These are phyloP conservation scores for Alternaria sp. DNA, from an alignment of 2,329 filamentous ascomycete species.

Conservation along the genomic window DNA sequence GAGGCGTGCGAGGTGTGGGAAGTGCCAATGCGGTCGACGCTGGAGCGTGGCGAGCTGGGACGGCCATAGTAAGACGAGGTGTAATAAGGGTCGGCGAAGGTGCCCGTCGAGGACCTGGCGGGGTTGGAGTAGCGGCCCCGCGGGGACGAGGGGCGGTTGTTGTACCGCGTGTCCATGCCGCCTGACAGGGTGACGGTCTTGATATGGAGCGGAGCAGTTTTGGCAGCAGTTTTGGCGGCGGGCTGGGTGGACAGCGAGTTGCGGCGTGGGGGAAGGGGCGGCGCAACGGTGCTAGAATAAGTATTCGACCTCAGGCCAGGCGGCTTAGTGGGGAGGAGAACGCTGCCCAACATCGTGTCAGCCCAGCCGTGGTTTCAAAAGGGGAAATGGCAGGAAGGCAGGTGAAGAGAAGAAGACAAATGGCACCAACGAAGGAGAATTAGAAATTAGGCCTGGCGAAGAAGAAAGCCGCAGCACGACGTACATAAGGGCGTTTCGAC, in stretches of 20 bases:
- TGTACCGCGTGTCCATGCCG: slow-evolving; percentile 45
- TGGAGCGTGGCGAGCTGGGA: slow-evolving; percentile 42
- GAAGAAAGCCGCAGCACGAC: slow-evolving; percentile 37
- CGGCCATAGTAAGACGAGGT: slow-evolving; percentile 39
- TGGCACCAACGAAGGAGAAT: slow-evolving; percentile 19
- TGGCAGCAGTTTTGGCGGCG: slow-evolving; percentile 26
- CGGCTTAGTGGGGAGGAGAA: slow-evolving; percentile 35
- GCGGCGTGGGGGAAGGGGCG: slow-evolving; percentile 36
- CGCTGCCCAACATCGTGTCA: slow-evolving; percentile 46
- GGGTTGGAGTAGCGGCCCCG: slow-evolving; percentile 40
- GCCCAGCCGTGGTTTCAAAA: slow-evolving; percentile 15
- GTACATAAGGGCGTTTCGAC: slow-evolving; percentile 40
- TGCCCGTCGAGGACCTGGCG: slow-evolving; percentile 46
- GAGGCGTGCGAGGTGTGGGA: slow-evolving; percentile 20
- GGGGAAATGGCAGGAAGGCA: neutral
- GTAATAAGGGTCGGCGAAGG: slow-evolving; percentile 44
- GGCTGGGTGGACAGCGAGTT: slow-evolving; percentile 29
- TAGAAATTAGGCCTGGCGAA: slow-evolving; percentile 29
- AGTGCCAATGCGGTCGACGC: slow-evolving; percentile 38
- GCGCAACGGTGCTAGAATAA: slow-evolving; percentile 24
- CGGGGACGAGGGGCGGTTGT: slow-evolving; percentile 46
- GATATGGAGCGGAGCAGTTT: slow-evolving; percentile 28
- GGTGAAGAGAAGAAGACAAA: slow-evolving; percentile 1
- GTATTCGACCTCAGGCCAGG: slow-evolving; percentile 25
- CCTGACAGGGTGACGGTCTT: slow-evolving; percentile 26